A percentile compares a stretch with the other conserved stretches of the same genome.
These are phyloP conservation scores for Limnomonas spitsbergensis DNA, from an alignment of 139 green algal species.

Conservation along the genomic window DNA sequence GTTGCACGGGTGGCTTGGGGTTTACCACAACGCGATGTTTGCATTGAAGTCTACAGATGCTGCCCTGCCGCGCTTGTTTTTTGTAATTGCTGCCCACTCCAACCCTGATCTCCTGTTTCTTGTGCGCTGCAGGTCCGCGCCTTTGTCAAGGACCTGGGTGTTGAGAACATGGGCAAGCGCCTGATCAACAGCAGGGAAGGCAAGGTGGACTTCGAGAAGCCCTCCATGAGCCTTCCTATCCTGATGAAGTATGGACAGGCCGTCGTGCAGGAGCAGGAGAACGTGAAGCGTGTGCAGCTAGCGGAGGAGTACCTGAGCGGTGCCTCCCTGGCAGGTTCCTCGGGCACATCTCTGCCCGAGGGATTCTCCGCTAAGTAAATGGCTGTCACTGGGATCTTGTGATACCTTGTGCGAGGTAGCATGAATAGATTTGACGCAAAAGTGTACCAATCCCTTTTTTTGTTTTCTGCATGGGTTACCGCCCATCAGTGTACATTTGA, in stretches of 20 bases:
- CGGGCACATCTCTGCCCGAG: constrained; percentile 30
- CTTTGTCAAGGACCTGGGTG: constrained; percentile 75
- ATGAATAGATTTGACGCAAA: too few species aligned
- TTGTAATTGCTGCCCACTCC: too few species aligned
- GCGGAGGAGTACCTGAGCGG: constrained; percentile 88
- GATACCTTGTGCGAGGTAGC: too few species aligned
- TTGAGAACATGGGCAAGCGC: constrained; percentile 84
- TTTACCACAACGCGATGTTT: too few species aligned
- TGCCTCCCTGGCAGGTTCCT: constrained; percentile 76
- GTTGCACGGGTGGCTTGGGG: too few species aligned
- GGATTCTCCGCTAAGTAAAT: background rate
- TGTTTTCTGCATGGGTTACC: too few species aligned
- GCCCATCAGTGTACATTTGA: too few species aligned
- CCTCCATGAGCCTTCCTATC: constrained; percentile 78
- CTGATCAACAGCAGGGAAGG: constrained; percentile 89
- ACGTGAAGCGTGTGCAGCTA: constrained; percentile 97
- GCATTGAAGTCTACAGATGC: too few species aligned
- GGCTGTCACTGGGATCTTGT: background rate
- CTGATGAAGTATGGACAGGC: constrained; percentile 87
- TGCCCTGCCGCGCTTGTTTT: too few species aligned
- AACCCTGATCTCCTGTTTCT: too few species aligned
- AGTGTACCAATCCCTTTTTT: too few species aligned
- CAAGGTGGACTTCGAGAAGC: constrained; percentile 80
- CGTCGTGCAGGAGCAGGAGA: constrained; percentile 94
- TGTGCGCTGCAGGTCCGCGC: constrained; percentile 51